Base-by-base conservation (phyloP, 345 rosid genomes). In the Nephelium lappaceum region DNA sequence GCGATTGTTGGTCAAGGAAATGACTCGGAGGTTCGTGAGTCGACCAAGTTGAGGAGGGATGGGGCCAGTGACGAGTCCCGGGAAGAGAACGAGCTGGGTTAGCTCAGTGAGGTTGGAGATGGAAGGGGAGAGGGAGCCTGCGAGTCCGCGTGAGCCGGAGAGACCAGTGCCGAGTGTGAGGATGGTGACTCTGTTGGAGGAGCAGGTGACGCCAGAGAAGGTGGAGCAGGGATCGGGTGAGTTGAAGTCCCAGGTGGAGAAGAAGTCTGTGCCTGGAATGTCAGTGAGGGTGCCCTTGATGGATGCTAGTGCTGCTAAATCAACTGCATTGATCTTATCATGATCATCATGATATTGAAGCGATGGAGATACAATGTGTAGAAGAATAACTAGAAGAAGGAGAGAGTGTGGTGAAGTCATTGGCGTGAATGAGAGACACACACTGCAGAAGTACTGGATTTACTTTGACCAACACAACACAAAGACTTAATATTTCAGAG, bases 41-140 rank as follows among this genome's bases (percentile, higher is more conserved):
- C 39, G 69, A 62, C 89, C 81, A 38, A 94, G 91, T 72, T 82
- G 85, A 7, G 87, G 79, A n/a, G 96, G 98, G 53, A 94, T 91
- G 9, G 94, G 89, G 5, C 98, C 96, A 25, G 98, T 93, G 85
- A 93, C 94, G 18, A 88, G 83, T 11, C 97, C 97, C 0, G 93
- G 95, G 87, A 81, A 87, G 71, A 94, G 92, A 79, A 94, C 16
- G 84, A 94, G 91, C 51, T 91, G 98, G 73, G 90, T 91, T 65
- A 94, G 80, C 27, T 78, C 78, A 25, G 96, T 74, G 55, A 94
- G 94, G 73, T 75, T 82, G 78, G 96, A 78, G 67, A 94, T 63
- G 31, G 92, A 82, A 42, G 91, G 85, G 42, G 97, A 88, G 58
- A 93, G 96, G 1, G 89, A 88, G 23, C 98, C 98, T 2, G 97